These are phyloP conservation scores for Penicillium maclennaniae DNA, from an alignment of 495 filamentous ascomycete genomes.

Conservation along the genomic window DNA sequence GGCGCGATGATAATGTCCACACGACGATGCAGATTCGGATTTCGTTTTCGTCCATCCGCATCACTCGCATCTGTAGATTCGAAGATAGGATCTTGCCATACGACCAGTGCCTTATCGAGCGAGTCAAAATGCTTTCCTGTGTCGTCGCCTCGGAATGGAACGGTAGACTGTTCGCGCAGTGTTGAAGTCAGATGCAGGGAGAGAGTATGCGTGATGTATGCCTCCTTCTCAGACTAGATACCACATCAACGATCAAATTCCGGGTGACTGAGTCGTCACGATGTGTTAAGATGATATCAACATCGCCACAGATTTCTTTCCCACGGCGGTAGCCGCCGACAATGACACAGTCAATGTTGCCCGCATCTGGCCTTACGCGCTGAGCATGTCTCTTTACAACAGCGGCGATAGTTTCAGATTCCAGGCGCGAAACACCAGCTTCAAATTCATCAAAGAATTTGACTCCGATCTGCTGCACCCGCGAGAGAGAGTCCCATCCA, in stretches of 20 bases:
- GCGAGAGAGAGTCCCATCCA: conserved; percentile 69
- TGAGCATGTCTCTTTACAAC: conserved; percentile 61
- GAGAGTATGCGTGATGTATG: conserved; percentile 81
- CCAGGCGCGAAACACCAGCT: conserved; percentile 62
- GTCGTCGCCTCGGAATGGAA: conserved; percentile 46
- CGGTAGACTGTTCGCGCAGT: conserved; percentile 65
- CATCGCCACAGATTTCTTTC: conserved; percentile 69
- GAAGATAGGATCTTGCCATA: conserved; percentile 80
- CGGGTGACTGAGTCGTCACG: conserved; percentile 62
- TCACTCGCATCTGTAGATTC: not conserved
- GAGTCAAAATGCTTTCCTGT: conserved; percentile 60
- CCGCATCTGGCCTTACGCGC: conserved; percentile 36
- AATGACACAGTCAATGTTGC: conserved; percentile 65
- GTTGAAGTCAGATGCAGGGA: conserved; percentile 61
- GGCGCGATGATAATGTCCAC: conserved; percentile 94
- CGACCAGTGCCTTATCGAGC: conserved; percentile 85
- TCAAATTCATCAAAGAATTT: conserved; percentile 92
- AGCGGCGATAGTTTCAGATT: conserved; percentile 66
- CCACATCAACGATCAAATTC: conserved; percentile 62
- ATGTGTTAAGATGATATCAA: conserved; percentile 83
- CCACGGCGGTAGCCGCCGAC: conserved; percentile 86
- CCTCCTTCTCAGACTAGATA: conserved; percentile 63
- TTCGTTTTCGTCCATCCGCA: conserved; percentile 6
- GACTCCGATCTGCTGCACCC: conserved; percentile 90
- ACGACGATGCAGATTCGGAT: conserved; percentile 73